Evolutionary conservation across 2,329 filamentous ascomycete species (phyloP), one percentile per base, ranked within the genome.

Genomic region (Tolypocladium album): DNA sequence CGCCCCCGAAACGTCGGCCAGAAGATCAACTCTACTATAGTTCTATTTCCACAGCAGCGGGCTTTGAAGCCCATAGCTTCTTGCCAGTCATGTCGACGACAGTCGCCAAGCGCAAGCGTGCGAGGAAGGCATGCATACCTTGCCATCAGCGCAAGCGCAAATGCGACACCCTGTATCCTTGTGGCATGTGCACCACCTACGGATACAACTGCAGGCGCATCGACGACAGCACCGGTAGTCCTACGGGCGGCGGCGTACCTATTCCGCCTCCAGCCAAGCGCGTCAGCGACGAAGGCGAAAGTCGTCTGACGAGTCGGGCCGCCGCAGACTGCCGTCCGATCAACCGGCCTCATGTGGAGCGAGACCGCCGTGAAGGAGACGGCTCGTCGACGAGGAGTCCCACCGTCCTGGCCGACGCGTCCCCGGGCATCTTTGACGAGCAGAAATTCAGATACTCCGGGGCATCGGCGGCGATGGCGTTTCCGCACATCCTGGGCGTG

Each of bases 91-190:
- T 64, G 61, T 62, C 60, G 20, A 60, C 56, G 31, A 27, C 61
- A 55, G 43, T 60, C 1, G 40, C 60, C 42, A 65, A 47, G 59
- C 65, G 65, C 57, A 65, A 62, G 58, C 64, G 65, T 40, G 62
- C 59, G 57, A 62, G 64, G 42, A 66, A 63, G 47, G 66, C 65
- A 55, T 67, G 65, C 59, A 65, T 62, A 39, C 65, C 65, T 31
- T 67, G 66, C 56, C 65, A 64, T 17, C 62, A 66, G 56, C 64
- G 66, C 43, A 67, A 67, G 60, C 62, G 65, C 22, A 67, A 67
- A 63, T 67, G 66, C 59, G 65, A 67, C 58, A 61, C 56, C 59
- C 31, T 59, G n/a, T 58, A 61, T 13, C 65, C 66, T 27, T 67
- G 66, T 53, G 64, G 59, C 60, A 65, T 61, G 53, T 67, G 66